These are phyloP conservation scores for Pholiota microspora DNA, from an alignment of 768 basidiomycete genomes.

Conservation along the genomic window DNA sequence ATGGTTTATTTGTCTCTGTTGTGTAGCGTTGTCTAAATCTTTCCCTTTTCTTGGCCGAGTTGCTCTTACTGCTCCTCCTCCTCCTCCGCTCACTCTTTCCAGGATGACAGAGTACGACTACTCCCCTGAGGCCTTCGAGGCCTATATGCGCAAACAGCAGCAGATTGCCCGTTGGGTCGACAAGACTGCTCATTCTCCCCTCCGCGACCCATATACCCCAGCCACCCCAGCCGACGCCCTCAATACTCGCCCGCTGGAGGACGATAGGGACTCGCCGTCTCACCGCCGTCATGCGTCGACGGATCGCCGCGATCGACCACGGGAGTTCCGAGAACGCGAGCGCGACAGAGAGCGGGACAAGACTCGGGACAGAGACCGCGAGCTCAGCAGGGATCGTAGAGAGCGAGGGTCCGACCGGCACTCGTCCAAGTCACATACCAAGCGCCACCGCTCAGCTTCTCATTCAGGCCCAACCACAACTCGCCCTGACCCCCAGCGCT, in stretches of 20 bases:
- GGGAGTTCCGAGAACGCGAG: background rate
- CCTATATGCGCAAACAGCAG: constrained; percentile 42
- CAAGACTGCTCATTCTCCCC: constrained; percentile 26
- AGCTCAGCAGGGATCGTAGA: constrained; percentile 4
- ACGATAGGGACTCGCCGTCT: constrained; percentile 9
- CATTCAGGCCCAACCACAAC: constrained; percentile 14
- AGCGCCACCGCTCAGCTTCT: constrained; percentile 24
- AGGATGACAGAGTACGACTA: constrained; percentile 63
- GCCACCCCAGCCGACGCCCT: constrained; percentile 28
- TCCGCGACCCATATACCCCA: constrained; percentile 28
- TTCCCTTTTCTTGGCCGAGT: constrained; percentile 1
- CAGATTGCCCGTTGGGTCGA: constrained; percentile 47
- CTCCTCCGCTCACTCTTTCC: constrained; percentile 10
- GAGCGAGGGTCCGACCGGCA: constrained; percentile 11
- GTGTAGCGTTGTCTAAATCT: background rate
- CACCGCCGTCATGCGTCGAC: constrained; percentile 2
- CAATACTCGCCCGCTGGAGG: constrained; percentile 10
- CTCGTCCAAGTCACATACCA: constrained; percentile 8
- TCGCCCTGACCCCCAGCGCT: constrained; percentile 17
- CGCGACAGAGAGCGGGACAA: background rate
- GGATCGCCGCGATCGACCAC: constrained; percentile 5
- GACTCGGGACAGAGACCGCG: constrained; percentile 10
- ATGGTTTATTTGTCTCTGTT: too few relatives aligned
- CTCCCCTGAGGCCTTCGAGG: constrained; percentile 52
- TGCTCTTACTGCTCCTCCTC: background rate